Base-by-base conservation (phyloP, 148 eudicot genomes). In the Camellia lanceoleosa region DNA sequence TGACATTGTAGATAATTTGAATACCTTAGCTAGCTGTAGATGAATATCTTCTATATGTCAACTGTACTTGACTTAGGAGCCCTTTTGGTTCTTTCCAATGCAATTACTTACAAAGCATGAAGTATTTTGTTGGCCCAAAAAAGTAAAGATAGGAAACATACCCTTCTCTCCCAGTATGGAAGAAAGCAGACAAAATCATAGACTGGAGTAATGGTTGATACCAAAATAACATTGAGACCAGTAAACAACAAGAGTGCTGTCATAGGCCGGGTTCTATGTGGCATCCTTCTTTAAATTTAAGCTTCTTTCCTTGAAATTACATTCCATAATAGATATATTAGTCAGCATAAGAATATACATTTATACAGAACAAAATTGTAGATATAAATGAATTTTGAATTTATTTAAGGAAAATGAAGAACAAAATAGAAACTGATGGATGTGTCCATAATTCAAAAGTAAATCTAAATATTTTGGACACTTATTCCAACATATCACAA, bases 101-200 rank as follows among this genome's bases (percentile, higher is more conserved):
- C 18, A 10, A 55, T 42, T 41, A 14, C 62, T 47, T 54, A 44
- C 6, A 76, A 76, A 43, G 18, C 49, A 13, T 14, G 9, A 7
- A 4, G 3, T 13, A 77, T 49, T n/a, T 62, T 42, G 42, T 41
- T 59, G 20, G 71, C 38, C 7, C 38, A 30, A 63, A 73, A 11
- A 67, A 80, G 74, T 15, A 42, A 73, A 42, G 14, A 66, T 6
- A 76, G 51, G 38, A 68, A 79, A 51, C 91, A 80, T 93, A 95
- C 97, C 94, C 98, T 89, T 87, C 97, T 83, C 85, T 93, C 97
- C 97, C 97, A 95, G 75, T 90, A 93, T 6, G 98, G 97, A 79
- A 78, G 89, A 81, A 93, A 95, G 90, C 96, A 91, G 55, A 93
- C 96, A 67, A 87, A 93, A 79, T 95, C 94, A 80, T 93, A 95